Percentiles rank a stretch among this genome's conserved stretches.
Evolutionary conservation across 306 rosid genomes (phyloP).

Genomic region (Myrica gale): DNA sequence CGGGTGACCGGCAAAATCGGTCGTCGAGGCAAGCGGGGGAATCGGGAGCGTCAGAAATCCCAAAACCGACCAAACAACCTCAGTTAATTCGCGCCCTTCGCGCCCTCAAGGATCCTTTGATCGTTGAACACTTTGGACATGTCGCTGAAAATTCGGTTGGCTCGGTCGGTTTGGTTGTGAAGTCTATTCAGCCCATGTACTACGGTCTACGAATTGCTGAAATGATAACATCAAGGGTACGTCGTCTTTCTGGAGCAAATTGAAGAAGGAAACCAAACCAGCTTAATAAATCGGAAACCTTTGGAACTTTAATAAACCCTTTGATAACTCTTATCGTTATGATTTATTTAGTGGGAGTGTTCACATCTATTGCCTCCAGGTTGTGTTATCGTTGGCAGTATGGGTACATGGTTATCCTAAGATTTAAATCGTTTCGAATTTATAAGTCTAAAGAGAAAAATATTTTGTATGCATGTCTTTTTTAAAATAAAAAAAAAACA

Average conservation of each 20-base stretch:
- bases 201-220: too few species aligned
- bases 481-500: too few species aligned
- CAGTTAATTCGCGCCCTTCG: neutral
- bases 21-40: slow-evolving; percentile 50
- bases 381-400: too few species aligned
- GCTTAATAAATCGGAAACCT: neutral
- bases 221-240: neutral
- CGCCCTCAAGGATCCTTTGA: neutral
- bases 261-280: neutral
- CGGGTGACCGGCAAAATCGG: slow-evolving; percentile 59
- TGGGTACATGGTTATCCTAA: too few species aligned
- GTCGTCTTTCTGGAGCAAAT: neutral
- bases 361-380: too few species aligned
- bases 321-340: neutral
- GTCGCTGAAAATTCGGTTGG: slow-evolving; percentile 5
- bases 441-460: too few species aligned
- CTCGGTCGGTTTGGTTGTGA: slow-evolving; percentile 6
- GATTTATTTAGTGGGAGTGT: neutral
- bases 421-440: too few species aligned
- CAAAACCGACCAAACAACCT: slow-evolving; percentile 39
- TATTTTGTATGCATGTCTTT: too few species aligned
- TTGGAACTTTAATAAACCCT: neutral
- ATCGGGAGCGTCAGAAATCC: slow-evolving; percentile 49
- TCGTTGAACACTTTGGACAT: neutral
- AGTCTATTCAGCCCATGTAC: neutral